Evolutionary conservation across 306 rosid genomes (phyloP), one percentile per base, ranked within the genome.

Genomic region (Casuarina equisetifolia): DNA sequence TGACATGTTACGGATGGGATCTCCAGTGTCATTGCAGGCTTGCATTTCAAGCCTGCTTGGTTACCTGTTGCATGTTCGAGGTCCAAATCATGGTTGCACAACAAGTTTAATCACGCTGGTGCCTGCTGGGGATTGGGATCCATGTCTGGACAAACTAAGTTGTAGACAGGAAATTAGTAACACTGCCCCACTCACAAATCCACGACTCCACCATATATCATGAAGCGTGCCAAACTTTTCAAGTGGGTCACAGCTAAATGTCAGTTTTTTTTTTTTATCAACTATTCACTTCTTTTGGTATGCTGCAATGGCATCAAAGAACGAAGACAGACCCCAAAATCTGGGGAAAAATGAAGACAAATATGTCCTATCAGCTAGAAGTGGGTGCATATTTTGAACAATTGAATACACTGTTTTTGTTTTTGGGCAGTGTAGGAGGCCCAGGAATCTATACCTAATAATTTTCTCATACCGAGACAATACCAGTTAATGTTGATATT

Each of bases 231-330:
- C 74, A 71, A 51, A 62, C 45, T 8, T 54, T 40, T 63, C 9
- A 1, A 43, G 72, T 40, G 75, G 82, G 71, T 69, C 81, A n/a
- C 25, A 44, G 39, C 70, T 72, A 13, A 80, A 73, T 38, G 71
- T 77, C 73, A 80, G 69, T 62, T 57, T 75, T 48, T 40, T 35
- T 62, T 20, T 79, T 46, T 72, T 3, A 39, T 55, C 9, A 16
- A 25, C 32, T 25, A 25, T 25, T 25, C 32, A 25, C 32, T 25
- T 25, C 32, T 25, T 25, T 25, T 25, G 32, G 32, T 25, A 25
- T 25, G 32, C 32, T 25, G 32, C 78, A 45, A 19, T 36, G 38
- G 32, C 55, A 13, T 39, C 38, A 58, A 58, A 13, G 38, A 36
- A 7, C 44, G 69, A 36, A 62, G 17, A 13, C 17, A 13, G 16